phyloP scores from a whole-genome alignment of 495 filamentous ascomycete species.

The Hypoxylon crocopeplum region DNA sequence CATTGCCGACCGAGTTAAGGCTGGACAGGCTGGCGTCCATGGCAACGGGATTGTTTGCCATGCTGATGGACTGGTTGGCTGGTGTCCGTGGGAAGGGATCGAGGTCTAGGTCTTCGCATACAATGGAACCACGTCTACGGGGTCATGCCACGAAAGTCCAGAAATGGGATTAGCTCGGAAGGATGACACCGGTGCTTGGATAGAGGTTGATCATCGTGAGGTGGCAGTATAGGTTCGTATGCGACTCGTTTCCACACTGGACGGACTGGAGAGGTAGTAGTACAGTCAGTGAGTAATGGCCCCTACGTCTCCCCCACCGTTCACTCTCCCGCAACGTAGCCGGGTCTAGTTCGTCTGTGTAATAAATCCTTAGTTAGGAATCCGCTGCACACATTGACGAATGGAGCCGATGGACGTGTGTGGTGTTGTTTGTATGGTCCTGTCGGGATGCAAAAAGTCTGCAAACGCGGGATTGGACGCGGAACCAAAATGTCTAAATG shows the following conservation, averaged over 20 bases:
- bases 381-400: conserved; percentile 30
- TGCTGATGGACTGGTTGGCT: conserved; percentile 27
- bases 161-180: conserved; percentile 40
- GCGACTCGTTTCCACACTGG: conserved; percentile 31
- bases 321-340: conserved; percentile 1
- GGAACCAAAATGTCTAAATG: conserved; percentile 27
- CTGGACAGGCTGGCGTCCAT: conserved; percentile 42
- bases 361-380: conserved; percentile 14
- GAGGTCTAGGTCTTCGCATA: conserved; percentile 33
- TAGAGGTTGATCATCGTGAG: conserved; percentile 43
- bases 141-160: conserved; percentile 39
- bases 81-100: conserved; percentile 3
- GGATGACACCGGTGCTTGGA: conserved; percentile 33
- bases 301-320: conserved; percentile 18
- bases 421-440: conserved; percentile 25
- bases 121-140: conserved; percentile 42
- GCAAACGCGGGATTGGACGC: conserved; percentile 39
- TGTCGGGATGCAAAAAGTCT: conserved; percentile 27
- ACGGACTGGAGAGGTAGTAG: conserved; percentile 8
- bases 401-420: conserved; percentile 18
- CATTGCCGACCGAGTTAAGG: conserved; percentile 39
- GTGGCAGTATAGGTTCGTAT: conserved; percentile 36
- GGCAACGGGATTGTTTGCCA: conserved; percentile 36
- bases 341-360: conserved; percentile 19
- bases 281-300: conserved; percentile 14